Evolutionary conservation across 768 basidiomycete genomes (phyloP).

Genomic region (Lactarius psammicola): DNA sequence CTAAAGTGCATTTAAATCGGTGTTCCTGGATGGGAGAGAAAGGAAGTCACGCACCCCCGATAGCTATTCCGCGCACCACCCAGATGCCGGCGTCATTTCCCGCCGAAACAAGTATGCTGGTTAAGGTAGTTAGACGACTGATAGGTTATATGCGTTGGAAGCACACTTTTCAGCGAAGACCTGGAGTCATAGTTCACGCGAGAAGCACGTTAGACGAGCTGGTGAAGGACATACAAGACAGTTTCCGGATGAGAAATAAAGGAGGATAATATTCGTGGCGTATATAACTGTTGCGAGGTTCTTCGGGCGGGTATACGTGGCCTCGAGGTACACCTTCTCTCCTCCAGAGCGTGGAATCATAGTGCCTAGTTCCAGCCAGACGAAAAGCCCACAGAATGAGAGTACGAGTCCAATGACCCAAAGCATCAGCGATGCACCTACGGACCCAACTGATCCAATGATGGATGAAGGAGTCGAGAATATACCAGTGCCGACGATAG

Average conservation of each 20-base stretch:
- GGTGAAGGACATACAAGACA: slow-evolving; percentile 44
- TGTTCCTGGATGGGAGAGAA: neutral
- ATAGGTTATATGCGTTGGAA: neutral
- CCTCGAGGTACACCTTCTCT: slow-evolving; percentile 63
- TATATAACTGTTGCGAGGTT: slow-evolving; percentile 51
- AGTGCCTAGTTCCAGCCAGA: slow-evolving; percentile 63
- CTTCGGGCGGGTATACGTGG: slow-evolving; percentile 47
- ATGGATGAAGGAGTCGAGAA: slow-evolving; percentile 63
- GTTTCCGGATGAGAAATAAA: slow-evolving; percentile 43
- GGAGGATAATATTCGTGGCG: slow-evolving; percentile 47
- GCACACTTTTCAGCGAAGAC: slow-evolving; percentile 36
- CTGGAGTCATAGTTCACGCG: slow-evolving; percentile 18
- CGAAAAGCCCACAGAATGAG: slow-evolving; percentile 57
- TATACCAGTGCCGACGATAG: slow-evolving; percentile 62
- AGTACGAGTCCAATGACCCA: slow-evolving; percentile 62
- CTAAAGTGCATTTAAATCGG: slow-evolving; percentile 33
- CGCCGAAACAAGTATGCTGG: slow-evolving; percentile 50
- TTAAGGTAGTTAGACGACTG: neutral
- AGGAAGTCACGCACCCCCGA: slow-evolving; percentile 43
- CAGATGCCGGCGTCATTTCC: slow-evolving; percentile 43
- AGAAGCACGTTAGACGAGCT: neutral
- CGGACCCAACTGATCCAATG: slow-evolving; percentile 52
- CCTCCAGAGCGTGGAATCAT: slow-evolving; percentile 64
- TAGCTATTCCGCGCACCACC: slow-evolving; percentile 56
- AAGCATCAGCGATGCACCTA: slow-evolving; percentile 60